Evolutionary conservation across 2,329 filamentous ascomycete species (phyloP).

Genomic region (Microcyclosporella mali): DNA sequence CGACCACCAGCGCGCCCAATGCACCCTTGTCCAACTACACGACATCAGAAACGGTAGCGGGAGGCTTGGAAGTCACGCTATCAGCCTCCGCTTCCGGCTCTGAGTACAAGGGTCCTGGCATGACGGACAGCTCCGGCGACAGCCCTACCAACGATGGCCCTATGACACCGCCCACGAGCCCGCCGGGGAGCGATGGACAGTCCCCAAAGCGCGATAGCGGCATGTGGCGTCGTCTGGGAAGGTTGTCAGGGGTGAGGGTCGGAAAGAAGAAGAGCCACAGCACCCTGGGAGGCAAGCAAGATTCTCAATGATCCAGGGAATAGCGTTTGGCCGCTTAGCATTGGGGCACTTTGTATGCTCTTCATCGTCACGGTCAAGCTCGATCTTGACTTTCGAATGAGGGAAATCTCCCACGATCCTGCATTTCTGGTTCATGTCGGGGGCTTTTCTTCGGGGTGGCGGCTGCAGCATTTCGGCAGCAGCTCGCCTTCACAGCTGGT

Average conservation of each 20-base stretch:
- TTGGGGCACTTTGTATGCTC: background rate
- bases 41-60: conserved; percentile 9
- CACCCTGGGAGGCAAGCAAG: conserved; percentile 21
- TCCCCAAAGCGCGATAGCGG: conserved; percentile 32
- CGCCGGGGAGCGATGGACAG: conserved; percentile 45
- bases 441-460: background rate
- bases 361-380: background rate
- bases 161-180: conserved; percentile 70
- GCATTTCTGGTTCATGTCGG: background rate
- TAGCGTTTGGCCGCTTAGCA: background rate
- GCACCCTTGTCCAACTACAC: conserved; percentile 12
- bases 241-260: conserved; percentile 33
- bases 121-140: conserved; percentile 61
- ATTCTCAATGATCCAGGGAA: background rate
- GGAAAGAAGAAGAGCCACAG: conserved; percentile 31
- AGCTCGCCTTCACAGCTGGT: too few relatives aligned
- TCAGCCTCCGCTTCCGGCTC: conserved; percentile 34
- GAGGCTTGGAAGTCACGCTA: conserved; percentile 23
- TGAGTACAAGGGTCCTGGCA: conserved; percentile 38
- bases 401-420: background rate
- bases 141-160: conserved; percentile 44
- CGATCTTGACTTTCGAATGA: background rate
- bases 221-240: conserved; percentile 35
- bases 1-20: conserved; percentile 27
- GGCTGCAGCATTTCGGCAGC: too few relatives aligned